Evolutionary conservation across 805 yeast genomes (phyloP).

Genomic region (Kuraishia piskuri): DNA sequence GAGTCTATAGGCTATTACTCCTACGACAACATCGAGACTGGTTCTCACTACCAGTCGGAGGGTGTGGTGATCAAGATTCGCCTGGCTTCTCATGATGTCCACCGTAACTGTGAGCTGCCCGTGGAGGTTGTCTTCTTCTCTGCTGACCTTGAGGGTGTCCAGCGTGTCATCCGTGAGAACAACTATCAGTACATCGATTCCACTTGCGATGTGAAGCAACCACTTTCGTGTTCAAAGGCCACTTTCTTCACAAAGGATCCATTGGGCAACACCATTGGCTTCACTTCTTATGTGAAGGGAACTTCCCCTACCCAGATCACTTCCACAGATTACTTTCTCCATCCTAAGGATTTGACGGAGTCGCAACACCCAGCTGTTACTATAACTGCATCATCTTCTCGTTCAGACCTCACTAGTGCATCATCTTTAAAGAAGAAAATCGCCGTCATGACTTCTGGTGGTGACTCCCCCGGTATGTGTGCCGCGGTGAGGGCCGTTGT

Average conservation of each 20-base stretch:
- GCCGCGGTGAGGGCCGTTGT: constrained; percentile 70
- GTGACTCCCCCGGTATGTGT: constrained; percentile 80
- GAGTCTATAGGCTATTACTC: constrained; percentile 5
- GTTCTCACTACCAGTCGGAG: constrained; percentile 24
- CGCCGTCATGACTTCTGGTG: constrained; percentile 77
- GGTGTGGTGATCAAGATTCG: constrained; percentile 43
- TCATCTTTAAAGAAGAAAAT: constrained; percentile 30
- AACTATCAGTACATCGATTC: constrained; percentile 10
- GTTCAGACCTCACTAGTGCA: neutral
- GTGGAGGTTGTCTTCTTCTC: constrained; percentile 33
- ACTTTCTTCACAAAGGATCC: constrained; percentile 46
- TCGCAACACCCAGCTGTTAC: neutral
- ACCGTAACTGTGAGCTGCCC: constrained; percentile 22
- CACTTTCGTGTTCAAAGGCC: constrained; percentile 6
- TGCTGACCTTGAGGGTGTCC: constrained; percentile 23
- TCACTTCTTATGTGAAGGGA: constrained; percentile 38
- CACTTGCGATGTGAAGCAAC: neutral
- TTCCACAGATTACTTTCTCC: constrained; percentile 27
- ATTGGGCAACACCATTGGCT: constrained; percentile 51
- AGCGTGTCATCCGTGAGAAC: constrained; percentile 12
- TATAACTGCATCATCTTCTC: neutral
- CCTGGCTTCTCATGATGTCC: constrained; percentile 27
- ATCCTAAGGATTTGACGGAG: constrained; percentile 5
- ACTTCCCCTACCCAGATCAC: constrained; percentile 17
- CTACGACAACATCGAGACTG: constrained; percentile 3